These are phyloP conservation scores for Zygosaccharomyces kombuchaensis DNA, from an alignment of 805 yeast species.

Conservation along the genomic window DNA sequence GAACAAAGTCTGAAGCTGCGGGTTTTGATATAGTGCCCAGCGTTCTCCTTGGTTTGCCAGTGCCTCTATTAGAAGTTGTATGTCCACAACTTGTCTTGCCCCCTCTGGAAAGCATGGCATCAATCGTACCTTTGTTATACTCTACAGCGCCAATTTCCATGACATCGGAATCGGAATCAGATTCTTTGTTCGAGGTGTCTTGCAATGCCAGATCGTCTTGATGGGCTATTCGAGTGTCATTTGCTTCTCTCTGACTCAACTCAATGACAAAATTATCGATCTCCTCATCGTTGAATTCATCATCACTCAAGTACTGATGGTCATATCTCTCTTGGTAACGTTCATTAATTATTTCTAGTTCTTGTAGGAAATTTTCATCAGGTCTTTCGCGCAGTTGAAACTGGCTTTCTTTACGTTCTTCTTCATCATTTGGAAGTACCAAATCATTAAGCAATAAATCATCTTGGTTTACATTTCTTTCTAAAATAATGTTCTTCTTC, in stretches of 20 bases:
- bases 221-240: neutral
- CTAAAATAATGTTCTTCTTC: conserved; percentile 10
- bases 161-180: neutral
- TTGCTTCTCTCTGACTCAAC: neutral
- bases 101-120: conserved; percentile 16
- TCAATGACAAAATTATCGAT: neutral
- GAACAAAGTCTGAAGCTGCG: neutral
- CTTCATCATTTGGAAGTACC: conserved; percentile 21
- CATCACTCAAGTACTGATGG: conserved; percentile 15
- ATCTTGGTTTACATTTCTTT: conserved; percentile 13
- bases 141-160: conserved; percentile 9
- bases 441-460: conserved; percentile 20
- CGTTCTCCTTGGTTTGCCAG: neutral
- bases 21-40: neutral
- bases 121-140: conserved; percentile 11
- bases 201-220: neutral
- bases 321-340: conserved; percentile 20
- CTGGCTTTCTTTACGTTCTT: neutral
- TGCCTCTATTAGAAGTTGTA: neutral
- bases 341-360: conserved; percentile 16
- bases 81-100: neutral
- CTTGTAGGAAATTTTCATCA: neutral
- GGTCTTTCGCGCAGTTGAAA: neutral
- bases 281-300: neutral
- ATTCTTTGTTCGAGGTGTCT: neutral